Evolutionary conservation across 2,329 filamentous ascomycete species (phyloP), one percentile per base, ranked within the genome.

Genomic region (Zymoseptoria pseudotritici): DNA sequence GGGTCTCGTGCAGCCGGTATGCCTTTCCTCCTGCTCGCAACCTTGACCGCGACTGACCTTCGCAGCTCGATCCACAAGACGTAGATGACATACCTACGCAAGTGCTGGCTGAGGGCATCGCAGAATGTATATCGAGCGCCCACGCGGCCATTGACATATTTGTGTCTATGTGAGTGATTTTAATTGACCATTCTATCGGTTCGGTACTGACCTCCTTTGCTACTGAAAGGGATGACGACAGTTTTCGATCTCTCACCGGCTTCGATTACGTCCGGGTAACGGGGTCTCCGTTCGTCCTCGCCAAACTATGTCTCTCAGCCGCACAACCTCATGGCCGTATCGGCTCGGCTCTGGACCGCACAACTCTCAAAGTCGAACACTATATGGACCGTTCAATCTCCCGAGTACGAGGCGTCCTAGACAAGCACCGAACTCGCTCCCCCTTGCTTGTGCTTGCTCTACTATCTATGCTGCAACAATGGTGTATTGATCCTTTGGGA

Each of bases 301-400:
- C 90, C 71, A 91, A 90, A 73, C 82, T 91, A 62, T 87, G 87
- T 73, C 86, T 88, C 55, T 83, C 86, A 8, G 84, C 86, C 3
- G 82, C 83, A 1, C 80, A 82, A 13, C 82, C 86, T 0, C 81
- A 82, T 50, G 86, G 83, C 17, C 85, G 87, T 65, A 80, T 92
- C 1, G 85, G 85, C n/a, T 82, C 83, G 61, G 82, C 91, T 19
- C 86, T 93, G 63, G 80, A 85, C 65, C 83, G 83, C 63, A 82
- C 86, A 58, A 81, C 86, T 64, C 82, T 93, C 75, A 85, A 86
- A 61, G 76, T 82, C 17, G 81, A 85, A 64, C 78, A 83, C 57
- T 88, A 90, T 69, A 79, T 95, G 2, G 86, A 90, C 63, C 80
- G 79, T n/a, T 77, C 92, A 20, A 82, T 90, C 1, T 81, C 85